phyloP scores from a whole-genome alignment of 1,284 basidiomycete species.

The Puccinia coronata region DNA sequence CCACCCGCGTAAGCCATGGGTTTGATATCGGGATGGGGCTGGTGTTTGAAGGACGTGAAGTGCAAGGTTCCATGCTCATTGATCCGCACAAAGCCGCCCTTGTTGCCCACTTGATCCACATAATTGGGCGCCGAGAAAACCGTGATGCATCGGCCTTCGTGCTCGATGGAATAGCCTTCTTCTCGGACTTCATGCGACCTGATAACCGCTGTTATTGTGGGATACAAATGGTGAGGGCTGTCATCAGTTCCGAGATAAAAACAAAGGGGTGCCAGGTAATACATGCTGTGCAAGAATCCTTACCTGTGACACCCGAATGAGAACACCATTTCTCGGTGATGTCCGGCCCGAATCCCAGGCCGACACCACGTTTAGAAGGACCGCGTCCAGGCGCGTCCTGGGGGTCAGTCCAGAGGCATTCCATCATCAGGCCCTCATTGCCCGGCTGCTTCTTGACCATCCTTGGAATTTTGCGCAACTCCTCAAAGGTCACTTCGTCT shows the following conservation, averaged over 20 bases:
- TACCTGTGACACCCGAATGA: slow-evolving; percentile 53
- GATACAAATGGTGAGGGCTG: slow-evolving; percentile 62
- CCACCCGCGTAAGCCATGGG: slow-evolving; percentile 56
- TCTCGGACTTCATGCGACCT: slow-evolving; percentile 97
- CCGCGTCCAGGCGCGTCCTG: slow-evolving; percentile 87
- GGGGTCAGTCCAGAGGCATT: slow-evolving; percentile 73
- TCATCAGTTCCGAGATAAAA: neutral
- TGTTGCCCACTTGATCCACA: slow-evolving; percentile 57
- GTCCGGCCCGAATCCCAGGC: slow-evolving; percentile 92
- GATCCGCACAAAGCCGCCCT: slow-evolving; percentile 55
- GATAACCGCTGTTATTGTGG: slow-evolving; percentile 76
- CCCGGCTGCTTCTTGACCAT: slow-evolving; percentile 82
- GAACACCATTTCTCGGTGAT: slow-evolving; percentile 55
- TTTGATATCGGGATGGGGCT: slow-evolving; percentile 54
- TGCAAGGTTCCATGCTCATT: slow-evolving; percentile 54
- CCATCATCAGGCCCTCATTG: slow-evolving; percentile 90
- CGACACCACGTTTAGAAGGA: slow-evolving; percentile 94
- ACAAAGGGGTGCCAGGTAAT: neutral
- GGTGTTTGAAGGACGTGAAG: slow-evolving; percentile 55
- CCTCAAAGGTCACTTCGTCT: slow-evolving; percentile 88
- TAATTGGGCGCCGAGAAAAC: slow-evolving; percentile 63
- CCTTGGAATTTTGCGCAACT: slow-evolving; percentile 82
- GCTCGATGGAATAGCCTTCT: slow-evolving; percentile 79
- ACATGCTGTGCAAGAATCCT: neutral
- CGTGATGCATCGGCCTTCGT: slow-evolving; percentile 83